Conservation (phyloP, 208 protist species). For the Borovskyia barvae region DNA sequence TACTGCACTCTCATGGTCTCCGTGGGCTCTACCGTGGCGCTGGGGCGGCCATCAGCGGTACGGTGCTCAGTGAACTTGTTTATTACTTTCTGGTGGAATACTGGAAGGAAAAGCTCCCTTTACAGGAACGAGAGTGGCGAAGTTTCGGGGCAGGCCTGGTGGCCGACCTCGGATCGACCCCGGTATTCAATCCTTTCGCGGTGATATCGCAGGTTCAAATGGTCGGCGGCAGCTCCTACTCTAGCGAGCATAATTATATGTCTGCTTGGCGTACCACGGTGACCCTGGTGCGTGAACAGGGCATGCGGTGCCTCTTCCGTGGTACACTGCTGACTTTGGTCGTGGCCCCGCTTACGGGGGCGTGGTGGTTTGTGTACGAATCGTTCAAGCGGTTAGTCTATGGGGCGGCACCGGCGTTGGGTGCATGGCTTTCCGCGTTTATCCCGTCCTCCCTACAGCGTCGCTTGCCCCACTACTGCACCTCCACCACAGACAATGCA, state of each 20-base stretch:
- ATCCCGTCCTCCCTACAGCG: constrained; percentile 19
- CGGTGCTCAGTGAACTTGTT: constrained; percentile 70
- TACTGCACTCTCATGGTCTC: constrained; percentile 39
- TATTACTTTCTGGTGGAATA: constrained; percentile 80
- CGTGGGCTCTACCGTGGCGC: constrained; percentile 69
- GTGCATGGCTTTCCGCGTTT: constrained; percentile 9
- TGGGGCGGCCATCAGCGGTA: constrained; percentile 56
- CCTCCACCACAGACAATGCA: constrained; percentile 66
- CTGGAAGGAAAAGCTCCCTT: constrained; percentile 68
- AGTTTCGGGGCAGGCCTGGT: constrained; percentile 70
- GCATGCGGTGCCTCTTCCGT: constrained; percentile 57
- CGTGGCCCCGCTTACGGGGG: constrained; percentile 66
- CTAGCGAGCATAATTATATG: constrained; percentile 73
- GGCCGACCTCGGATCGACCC: constrained; percentile 63
- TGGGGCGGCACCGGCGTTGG: constrained; percentile 28
- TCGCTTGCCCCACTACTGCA: constrained; percentile 40
- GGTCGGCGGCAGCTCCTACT: constrained; percentile 63
- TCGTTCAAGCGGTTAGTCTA: constrained; percentile 64
- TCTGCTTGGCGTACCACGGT: constrained; percentile 55
- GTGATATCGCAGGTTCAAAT: constrained; percentile 86
- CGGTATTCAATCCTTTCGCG: constrained; percentile 79
- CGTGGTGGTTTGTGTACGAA: constrained; percentile 86
- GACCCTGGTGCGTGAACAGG: constrained; percentile 58
- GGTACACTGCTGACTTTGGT: constrained; percentile 72
- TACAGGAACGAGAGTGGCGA: constrained; percentile 60